Evolutionary conservation across 2,329 filamentous ascomycete genomes (phyloP), one percentile per base, ranked within the genome.

Genomic region (Chrysosphaeria jannelii): DNA sequence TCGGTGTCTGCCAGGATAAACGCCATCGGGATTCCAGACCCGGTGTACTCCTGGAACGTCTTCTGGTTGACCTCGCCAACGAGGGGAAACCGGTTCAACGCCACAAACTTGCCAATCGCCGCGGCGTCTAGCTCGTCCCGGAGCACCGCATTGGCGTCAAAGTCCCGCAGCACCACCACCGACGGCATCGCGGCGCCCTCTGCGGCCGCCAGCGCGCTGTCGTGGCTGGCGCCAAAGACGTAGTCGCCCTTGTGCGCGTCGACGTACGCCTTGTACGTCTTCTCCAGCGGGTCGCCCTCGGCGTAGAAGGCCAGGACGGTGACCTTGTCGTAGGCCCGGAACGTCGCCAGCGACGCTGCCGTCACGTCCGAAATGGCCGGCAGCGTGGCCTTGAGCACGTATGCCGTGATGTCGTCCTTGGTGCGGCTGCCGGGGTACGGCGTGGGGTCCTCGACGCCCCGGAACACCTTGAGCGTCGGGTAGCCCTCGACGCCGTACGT

Each of bases 381-480:
- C 29, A 97, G 62, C 13, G 75, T 74, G 53, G 93, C 85, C 63
- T 93, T 97, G 46, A 76, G 70, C 85, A 97, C 97, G 58, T 90
- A 93, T 13, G 66, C 68, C 22, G 58, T 57, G 42, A 68, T 67
- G 31, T 55, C 57, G 46, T 62, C 65, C 33, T 79, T 68, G 57
- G 93, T 90, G 46, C 85, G 65, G 48, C 76, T 69, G 41, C 85
- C 85, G 37, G 57, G 55, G 53, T 97, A 97, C 32, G 79, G 69
- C 33, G 61, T 55, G 42, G 75, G 50, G 43, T 70, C 75, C 8
- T 91, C 75, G 20, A 51, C 48, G 36, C 85, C 81, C 39, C 81
- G 76, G 78, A 97, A 97, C 50, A 97, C 64, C 67, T 93, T 97
- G 43, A 97, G 64, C 34, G 85, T 97, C 31, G 85, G 85, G 59